Evolutionary conservation across 805 yeast species (phyloP), one percentile per base, ranked within the genome.

Genomic region (Kodamaea leandrae): DNA sequence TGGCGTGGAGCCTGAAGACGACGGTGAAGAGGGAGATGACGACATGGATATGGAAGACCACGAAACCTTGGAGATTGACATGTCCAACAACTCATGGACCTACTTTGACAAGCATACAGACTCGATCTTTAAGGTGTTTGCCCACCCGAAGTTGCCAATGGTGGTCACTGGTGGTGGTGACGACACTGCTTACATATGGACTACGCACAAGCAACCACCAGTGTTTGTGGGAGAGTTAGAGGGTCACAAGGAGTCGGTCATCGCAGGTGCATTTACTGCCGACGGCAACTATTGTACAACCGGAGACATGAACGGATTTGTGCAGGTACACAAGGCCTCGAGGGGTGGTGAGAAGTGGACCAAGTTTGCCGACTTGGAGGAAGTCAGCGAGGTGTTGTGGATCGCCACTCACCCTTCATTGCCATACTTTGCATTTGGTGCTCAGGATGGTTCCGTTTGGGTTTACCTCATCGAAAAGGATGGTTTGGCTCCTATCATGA

Each of bases 161-260:
- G 93, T 86, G 6, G 83, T 82, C n/a, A 76, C 91, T 16, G 99
- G 99, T 21, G 98, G 96, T 30, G 98, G 96, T 44, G 99, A 93
- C 61, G 82, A 91, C 60, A 71, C 78, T 18, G 96, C 90, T 1
- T 86, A 79, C 58, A 59, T 93, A 53, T 93, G 98, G 98, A 88
- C 96, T 3, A 83, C 95, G 1, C 95, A 88, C 61, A 73, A 87
- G 2, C 80, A 78, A 45, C 96, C 96, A 23, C 87, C 96, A 8
- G 78, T 82, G 47, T 72, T 85, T 43, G 90, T 88, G 2, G 81
- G 85, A 28, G 81, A 85, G 53, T 67, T 93, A 44, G 68, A 69
- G 39, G 95, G 91, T 15, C 95, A 87, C 64, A 82, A 82, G 29
- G 99, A 93, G 61, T 84, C 95, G 23, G 93, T 93, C 3, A 77